Base-by-base conservation (phyloP, 768 basidiomycete genomes). In the Calocybe gangraenosa region DNA sequence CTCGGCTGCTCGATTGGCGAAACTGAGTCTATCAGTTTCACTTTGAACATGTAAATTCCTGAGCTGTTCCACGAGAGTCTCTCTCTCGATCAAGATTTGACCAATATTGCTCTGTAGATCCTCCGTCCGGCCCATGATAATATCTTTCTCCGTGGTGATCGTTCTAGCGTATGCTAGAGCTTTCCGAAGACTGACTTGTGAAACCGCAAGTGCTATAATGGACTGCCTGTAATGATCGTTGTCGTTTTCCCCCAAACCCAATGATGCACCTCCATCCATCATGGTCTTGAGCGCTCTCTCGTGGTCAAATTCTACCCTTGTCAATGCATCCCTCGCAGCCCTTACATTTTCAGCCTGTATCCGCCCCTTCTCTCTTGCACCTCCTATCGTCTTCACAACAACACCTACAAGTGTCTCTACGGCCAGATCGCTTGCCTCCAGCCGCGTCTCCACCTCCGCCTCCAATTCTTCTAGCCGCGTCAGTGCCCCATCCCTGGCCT, bases 401-500 rank as follows among this genome's bases (percentile, higher is more conserved):
- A 69, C 63, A n/a, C 56, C 58, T 28, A 75, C 65, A 45, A 76
- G 50, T 4, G 65, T 58, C 6, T 60, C 58, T 11, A 77, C 50
- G 19, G 67, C 57, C n/a, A 44, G 51, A 14, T 72, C 66, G 15
- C 63, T 58, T 17, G 67, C 59, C 10, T 58, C 57, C n/a, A 52
- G 35, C 37, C 48, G 59, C 17, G 34, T 47, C 41, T 65, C 87
- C 40, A 78, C 50, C 49, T 79, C 76, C 33, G 80, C 74, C 53
- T 90, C 87, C 47, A 82, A 59, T n/a, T 61, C 63, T 45, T 90
- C 89, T 20, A 75, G 60, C 47, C 66, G 68, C 43, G 58, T 56
- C 34, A 81, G 58, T 3, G 87, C 84, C 19, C 73, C 72, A 59
- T 92, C 84, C 28, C 89, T 72, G 17, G 82, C 77, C 44, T 83